These are phyloP conservation scores for Penicillium crystallinum DNA, from an alignment of 495 filamentous ascomycete species.

Conservation along the genomic window DNA sequence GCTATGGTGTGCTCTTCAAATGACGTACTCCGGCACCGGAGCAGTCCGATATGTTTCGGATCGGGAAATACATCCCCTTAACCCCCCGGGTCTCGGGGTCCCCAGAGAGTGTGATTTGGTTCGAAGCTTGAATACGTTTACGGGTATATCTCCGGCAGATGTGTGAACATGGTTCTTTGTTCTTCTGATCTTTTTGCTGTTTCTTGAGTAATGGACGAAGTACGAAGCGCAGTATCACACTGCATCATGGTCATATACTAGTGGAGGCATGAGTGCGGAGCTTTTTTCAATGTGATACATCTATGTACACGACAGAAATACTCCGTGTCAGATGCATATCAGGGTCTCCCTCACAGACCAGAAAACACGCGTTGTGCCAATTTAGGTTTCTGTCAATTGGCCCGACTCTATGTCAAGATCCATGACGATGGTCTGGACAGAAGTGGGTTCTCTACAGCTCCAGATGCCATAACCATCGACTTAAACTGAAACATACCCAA, in stretches of 20 bases:
- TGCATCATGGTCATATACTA: too few relatives aligned
- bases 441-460: background rate
- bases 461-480: background rate
- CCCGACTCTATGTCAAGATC: background rate
- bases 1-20: background rate
- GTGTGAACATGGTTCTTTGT: background rate
- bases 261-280: background rate
- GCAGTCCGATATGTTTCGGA: background rate
- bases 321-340: too few relatives aligned
- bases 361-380: too few relatives aligned
- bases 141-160: background rate
- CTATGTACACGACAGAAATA: background rate
- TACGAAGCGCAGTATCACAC: too few relatives aligned
- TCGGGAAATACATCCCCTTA: background rate
- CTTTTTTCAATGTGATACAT: background rate
- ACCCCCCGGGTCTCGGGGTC: too few relatives aligned
- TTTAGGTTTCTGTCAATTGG: too few relatives aligned
- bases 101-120: background rate
- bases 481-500: background rate
- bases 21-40: background rate
- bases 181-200: too few relatives aligned
- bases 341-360: too few relatives aligned
- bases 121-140: background rate
- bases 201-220: too few relatives aligned
- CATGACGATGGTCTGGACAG: background rate